phyloP scores from a whole-genome alignment of 2,329 filamentous ascomycete genomes.

The Dactylellina drechsleri region DNA sequence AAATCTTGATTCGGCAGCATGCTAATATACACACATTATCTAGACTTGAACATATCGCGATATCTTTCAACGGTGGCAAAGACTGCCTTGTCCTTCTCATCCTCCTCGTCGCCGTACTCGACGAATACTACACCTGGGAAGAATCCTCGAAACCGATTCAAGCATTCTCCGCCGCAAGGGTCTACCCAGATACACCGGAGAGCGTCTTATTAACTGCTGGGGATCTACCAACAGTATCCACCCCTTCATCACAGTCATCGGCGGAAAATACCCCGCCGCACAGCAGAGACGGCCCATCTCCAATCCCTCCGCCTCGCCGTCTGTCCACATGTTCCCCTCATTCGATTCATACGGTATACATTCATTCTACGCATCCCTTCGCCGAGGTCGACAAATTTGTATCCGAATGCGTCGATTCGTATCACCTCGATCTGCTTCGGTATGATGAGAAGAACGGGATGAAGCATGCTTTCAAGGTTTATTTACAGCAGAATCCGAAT shows the following conservation, averaged over 20 bases:
- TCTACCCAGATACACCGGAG: constrained; percentile 42
- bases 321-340: constrained; percentile 61
- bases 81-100: constrained; percentile 94
- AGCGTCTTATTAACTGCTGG: constrained; percentile 25
- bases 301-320: constrained; percentile 47
- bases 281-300: constrained; percentile 22
- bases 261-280: constrained; percentile 55
- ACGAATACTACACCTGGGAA: constrained; percentile 60
- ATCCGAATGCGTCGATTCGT: constrained; percentile 70
- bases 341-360: constrained; percentile 84
- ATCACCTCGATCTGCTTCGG: constrained; percentile 78
- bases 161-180: constrained; percentile 30
- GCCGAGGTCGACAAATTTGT: constrained; percentile 88
- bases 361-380: constrained; percentile 85
- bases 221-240: constrained; percentile 58
- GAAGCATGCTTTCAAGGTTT: constrained; percentile 81
- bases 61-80: constrained; percentile 98
- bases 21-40: background rate
- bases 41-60: constrained; percentile 80
- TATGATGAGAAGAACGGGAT: constrained; percentile 76
- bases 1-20: constrained; percentile 12
- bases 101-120: constrained; percentile 77
- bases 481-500: constrained; percentile 72
- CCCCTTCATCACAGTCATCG: constrained; percentile 58
- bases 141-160: constrained; percentile 61